phyloP scores from a whole-genome alignment of 345 rosid genomes.

The Acer yangbiense region DNA sequence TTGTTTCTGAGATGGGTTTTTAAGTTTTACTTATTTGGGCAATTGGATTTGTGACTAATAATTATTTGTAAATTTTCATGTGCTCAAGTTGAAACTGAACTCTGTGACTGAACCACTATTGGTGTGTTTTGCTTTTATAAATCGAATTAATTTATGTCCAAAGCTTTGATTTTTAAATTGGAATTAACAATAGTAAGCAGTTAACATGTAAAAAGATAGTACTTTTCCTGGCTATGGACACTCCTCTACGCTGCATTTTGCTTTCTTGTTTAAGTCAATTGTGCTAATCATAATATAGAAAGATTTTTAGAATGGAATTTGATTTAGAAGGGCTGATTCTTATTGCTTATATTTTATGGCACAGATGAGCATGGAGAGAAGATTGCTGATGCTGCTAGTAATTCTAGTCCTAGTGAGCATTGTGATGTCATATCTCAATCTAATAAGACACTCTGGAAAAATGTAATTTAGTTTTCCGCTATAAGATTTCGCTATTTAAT shows the following conservation, averaged over 20 bases:
- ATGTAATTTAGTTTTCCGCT: conserved; percentile 36
- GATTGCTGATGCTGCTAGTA: conserved; percentile 59
- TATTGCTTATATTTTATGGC: conserved; percentile 36
- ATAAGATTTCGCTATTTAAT: background rate
- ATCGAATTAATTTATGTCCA: conserved; percentile 1
- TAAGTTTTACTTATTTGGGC: background rate
- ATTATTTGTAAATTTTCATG: background rate
- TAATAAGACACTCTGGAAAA: conserved; percentile 77
- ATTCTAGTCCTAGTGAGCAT: conserved; percentile 73
- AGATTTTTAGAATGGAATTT: background rate
- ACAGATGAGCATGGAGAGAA: conserved; percentile 98
- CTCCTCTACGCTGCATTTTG: background rate
- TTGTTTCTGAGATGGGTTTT: too few species aligned
- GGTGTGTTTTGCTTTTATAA: background rate
- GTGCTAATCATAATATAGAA: too few species aligned
- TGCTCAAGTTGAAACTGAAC: background rate
- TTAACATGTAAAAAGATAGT: background rate
- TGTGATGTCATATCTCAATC: conserved; percentile 82
- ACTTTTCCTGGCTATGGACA: background rate
- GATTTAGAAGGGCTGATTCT: conserved; percentile 7
- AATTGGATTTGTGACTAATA: too few species aligned
- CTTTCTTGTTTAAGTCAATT: background rate
- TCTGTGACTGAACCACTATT: too few species aligned
- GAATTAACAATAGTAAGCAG: conserved; percentile 4
- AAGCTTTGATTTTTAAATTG: background rate